These are phyloP conservation scores for Capsicum pubescens DNA, from an alignment of 257 asterid species.

Conservation along the genomic window DNA sequence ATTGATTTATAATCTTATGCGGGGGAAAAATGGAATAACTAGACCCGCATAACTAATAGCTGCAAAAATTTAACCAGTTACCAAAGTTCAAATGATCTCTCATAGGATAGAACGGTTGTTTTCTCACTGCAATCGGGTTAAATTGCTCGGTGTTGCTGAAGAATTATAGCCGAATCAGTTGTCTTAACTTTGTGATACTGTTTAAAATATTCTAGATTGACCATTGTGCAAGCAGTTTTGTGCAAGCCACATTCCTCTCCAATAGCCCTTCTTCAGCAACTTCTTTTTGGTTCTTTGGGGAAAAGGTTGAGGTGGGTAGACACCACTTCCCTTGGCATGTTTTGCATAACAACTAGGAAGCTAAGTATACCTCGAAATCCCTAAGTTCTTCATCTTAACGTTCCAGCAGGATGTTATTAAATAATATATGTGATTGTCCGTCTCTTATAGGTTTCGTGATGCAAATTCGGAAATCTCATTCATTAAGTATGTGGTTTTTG, in stretches of 20 bases:
- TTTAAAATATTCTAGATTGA: not conserved
- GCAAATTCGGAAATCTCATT: not conserved
- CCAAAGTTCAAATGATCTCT: too few relatives aligned
- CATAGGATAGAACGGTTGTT: slow-evolving; percentile 6
- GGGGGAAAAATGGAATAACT: too few relatives aligned
- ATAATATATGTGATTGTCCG: not conserved
- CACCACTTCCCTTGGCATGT: not conserved
- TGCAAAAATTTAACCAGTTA: too few relatives aligned
- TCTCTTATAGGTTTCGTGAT: not conserved
- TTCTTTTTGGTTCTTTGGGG: not conserved
- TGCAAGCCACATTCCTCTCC: too few relatives aligned
- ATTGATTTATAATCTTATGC: too few relatives aligned
- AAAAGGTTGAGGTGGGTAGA: not conserved
- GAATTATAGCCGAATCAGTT: not conserved
- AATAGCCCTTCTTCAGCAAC: not conserved
- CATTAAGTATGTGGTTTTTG: not conserved
- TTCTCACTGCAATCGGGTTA: not conserved
- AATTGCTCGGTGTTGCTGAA: not conserved
- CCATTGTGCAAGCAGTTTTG: not conserved
- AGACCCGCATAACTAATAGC: too few relatives aligned
- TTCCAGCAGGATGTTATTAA: not conserved
- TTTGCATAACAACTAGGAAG: not conserved
- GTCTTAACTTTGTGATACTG: not conserved
- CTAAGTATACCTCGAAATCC: not conserved
- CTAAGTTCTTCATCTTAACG: not conserved